phyloP scores from a whole-genome alignment of 2,329 filamentous ascomycete species.

The Capronia epimyces region DNA sequence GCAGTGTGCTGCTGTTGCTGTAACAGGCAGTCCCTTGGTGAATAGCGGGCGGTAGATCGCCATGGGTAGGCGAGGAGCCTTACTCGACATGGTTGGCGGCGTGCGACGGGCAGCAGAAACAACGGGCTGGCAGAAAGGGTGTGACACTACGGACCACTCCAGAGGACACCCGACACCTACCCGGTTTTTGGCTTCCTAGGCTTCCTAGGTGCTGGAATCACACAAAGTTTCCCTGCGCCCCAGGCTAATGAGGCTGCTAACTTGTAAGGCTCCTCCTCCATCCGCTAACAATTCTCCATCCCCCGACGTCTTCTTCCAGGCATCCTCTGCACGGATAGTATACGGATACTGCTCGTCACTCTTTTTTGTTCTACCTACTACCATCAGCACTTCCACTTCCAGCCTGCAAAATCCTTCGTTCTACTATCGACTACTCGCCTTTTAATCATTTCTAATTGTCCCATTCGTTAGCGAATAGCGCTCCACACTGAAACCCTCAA shows the following conservation, averaged over 20 bases:
- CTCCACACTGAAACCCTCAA: background rate
- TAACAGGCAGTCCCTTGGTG: background rate
- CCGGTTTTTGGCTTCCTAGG: background rate
- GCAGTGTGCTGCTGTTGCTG: background rate
- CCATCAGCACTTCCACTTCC: background rate
- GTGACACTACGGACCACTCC: background rate
- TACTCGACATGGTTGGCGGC: background rate
- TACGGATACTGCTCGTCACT: background rate
- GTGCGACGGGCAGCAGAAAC: background rate
- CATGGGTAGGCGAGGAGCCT: background rate
- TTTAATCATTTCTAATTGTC: background rate
- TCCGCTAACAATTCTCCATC: background rate
- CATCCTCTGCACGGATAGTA: background rate
- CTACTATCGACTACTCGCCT: background rate
- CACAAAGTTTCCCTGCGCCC: slow-evolving; percentile 2
- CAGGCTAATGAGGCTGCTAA: too few species aligned
- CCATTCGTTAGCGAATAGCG: background rate
- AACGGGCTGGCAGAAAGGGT: background rate
- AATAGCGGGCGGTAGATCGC: background rate
- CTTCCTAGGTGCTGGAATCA: background rate
- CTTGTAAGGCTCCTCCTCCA: too few species aligned
- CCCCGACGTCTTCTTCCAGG: background rate
- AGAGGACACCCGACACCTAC: background rate
- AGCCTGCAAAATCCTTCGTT: background rate
- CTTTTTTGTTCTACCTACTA: background rate